phyloP scores from a whole-genome alignment of 352 stramenopile species.

The Pythium dissimile region DNA sequence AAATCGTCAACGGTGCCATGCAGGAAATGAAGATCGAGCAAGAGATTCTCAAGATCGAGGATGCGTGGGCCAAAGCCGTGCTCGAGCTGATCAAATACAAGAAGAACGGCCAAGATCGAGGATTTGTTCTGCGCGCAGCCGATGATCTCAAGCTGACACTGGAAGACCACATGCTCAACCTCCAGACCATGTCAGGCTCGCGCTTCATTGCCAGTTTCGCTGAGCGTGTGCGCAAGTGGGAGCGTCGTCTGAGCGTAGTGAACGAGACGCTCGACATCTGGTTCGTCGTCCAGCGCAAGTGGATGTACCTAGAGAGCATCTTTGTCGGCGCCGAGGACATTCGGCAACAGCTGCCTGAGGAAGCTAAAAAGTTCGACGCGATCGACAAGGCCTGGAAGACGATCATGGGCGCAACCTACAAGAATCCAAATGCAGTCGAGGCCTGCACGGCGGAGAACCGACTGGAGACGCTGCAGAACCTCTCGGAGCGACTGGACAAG shows the following conservation, averaged over 20 bases:
- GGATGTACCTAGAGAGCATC: constrained; percentile 95
- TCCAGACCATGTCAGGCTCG: constrained; percentile 90
- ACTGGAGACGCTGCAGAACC: constrained; percentile 82
- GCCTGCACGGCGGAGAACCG: constrained; percentile 87
- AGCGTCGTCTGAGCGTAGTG: constrained; percentile 87
- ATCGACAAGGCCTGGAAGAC: constrained; percentile 93
- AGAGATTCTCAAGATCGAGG: constrained; percentile 91
- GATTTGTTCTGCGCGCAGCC: constrained; percentile 77
- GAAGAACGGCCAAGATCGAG: constrained; percentile 86
- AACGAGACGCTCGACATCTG: constrained; percentile 92
- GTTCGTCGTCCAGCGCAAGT: constrained; percentile 93
- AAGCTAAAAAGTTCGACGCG: constrained; percentile 93
- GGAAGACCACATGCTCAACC: constrained; percentile 87
- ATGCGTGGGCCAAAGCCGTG: constrained; percentile 84
- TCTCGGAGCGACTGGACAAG: constrained; percentile 88
- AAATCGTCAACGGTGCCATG: constrained; percentile 92
- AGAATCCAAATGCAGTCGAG: constrained; percentile 90
- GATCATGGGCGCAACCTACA: constrained; percentile 91
- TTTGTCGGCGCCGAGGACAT: constrained; percentile 94
- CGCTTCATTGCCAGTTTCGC: constrained; percentile 90
- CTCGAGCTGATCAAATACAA: constrained; percentile 93
- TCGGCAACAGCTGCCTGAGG: constrained; percentile 90
- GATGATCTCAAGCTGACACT: constrained; percentile 83
- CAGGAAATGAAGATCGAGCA: constrained; percentile 95
- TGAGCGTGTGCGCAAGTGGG: constrained; percentile 89